Evolutionary conservation across 495 filamentous ascomycete genomes (phyloP).

Genomic region (Clavariopsis aquatica): DNA sequence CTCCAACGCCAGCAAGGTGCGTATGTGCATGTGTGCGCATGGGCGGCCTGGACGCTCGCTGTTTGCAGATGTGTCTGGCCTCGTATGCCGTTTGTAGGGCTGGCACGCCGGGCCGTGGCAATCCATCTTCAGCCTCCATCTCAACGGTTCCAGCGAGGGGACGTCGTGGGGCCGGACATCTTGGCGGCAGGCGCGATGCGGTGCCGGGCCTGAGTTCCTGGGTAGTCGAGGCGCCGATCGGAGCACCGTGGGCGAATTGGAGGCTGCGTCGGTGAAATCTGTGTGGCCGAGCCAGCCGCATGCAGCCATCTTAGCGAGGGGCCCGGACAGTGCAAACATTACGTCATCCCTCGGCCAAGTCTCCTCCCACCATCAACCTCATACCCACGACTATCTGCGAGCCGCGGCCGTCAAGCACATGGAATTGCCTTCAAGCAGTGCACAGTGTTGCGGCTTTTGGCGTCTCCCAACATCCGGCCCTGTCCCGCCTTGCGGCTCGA

Average conservation of each 20-base stretch:
- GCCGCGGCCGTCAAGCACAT: conserved; percentile 23
- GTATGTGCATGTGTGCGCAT: no score
- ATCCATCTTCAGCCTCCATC: not conserved
- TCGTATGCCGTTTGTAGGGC: not conserved
- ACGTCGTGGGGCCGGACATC: not conserved
- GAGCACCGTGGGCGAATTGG: not conserved
- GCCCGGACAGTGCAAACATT: not conserved
- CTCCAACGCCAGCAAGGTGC: no score
- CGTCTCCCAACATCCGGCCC: not conserved
- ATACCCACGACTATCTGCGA: not conserved
- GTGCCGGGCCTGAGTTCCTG: not conserved
- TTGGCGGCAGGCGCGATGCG: not conserved
- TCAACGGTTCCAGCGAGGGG: not conserved
- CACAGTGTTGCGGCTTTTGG: not conserved
- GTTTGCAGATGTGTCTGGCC: no score
- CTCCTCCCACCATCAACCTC: conserved; percentile 2
- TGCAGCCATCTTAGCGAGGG: conserved; percentile 10
- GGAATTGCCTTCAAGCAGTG: not conserved
- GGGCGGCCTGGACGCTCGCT: no score
- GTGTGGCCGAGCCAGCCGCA: not conserved
- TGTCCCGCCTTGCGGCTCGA: not conserved
- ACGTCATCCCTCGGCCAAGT: conserved; percentile 14
- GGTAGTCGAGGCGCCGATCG: not conserved
- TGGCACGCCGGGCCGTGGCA: not conserved
- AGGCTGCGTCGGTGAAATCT: not conserved